Evolutionary conservation across 495 filamentous ascomycete genomes (phyloP).

Genomic region (Chaetomium cochliodes): DNA sequence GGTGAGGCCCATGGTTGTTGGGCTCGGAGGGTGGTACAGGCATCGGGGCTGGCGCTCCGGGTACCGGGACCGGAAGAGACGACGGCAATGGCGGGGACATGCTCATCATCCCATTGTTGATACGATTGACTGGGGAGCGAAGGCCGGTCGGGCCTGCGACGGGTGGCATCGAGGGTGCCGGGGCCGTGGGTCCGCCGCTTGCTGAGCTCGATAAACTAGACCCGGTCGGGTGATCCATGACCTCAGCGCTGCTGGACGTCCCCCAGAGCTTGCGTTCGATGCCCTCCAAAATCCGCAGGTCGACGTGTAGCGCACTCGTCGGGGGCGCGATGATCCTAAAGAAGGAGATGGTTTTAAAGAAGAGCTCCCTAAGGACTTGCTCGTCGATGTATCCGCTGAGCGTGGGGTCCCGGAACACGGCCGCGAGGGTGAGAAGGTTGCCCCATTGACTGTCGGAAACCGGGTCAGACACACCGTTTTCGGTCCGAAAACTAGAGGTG

Average conservation of each 20-base stretch:
- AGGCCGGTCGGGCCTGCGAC: not conserved
- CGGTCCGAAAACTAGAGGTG: slow-evolving; percentile 12
- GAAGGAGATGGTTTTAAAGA: slow-evolving; percentile 67
- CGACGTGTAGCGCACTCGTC: slow-evolving; percentile 63
- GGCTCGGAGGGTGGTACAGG: not conserved
- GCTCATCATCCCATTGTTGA: slow-evolving; percentile 14
- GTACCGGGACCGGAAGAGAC: not conserved
- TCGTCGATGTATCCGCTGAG: slow-evolving; percentile 54
- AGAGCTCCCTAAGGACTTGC: slow-evolving; percentile 51
- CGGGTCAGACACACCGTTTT: not conserved
- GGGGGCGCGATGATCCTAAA: slow-evolving; percentile 60
- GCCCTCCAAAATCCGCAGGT: slow-evolving; percentile 65
- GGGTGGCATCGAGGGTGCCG: slow-evolving; percentile 13
- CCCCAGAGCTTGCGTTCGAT: slow-evolving; percentile 54
- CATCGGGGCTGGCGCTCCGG: not conserved
- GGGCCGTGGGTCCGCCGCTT: slow-evolving; percentile 32
- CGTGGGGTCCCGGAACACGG: slow-evolving; percentile 63
- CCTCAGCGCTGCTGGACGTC: slow-evolving; percentile 19
- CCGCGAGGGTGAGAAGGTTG: slow-evolving; percentile 84
- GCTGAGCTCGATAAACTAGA: slow-evolving; percentile 50
- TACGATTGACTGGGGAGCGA: slow-evolving; percentile 9
- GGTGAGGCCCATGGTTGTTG: not conserved
- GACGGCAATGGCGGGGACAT: slow-evolving; percentile 12
- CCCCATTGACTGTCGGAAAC: slow-evolving; percentile 79
- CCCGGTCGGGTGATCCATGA: slow-evolving; percentile 21